phyloP scores from a whole-genome alignment of 2,329 filamentous ascomycete genomes.

The Thermoascus crustaceus region DNA sequence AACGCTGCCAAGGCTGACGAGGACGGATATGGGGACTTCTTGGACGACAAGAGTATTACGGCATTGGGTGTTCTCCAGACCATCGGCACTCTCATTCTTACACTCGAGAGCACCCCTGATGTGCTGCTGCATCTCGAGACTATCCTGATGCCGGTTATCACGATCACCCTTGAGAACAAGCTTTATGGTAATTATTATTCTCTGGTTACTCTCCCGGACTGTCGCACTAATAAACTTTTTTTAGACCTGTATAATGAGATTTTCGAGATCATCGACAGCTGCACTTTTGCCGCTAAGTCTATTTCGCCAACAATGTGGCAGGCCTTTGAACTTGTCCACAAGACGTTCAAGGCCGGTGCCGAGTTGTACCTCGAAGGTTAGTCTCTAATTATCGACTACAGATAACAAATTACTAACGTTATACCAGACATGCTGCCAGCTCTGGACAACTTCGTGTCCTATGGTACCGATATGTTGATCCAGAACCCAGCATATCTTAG shows the following conservation, averaged over 20 bases:
- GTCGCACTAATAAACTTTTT: constrained; percentile 14
- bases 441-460: constrained; percentile 95
- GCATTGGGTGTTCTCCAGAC: constrained; percentile 93
- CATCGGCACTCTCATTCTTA: constrained; percentile 93
- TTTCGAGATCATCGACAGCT: constrained; percentile 98
- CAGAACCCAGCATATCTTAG: constrained; percentile 81
- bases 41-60: constrained; percentile 98
- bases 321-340: constrained; percentile 92
- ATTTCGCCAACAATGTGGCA: constrained; percentile 98
- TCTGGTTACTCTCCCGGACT: background rate
- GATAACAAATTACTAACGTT: constrained; percentile 8
- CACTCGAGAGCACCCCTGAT: constrained; percentile 92
- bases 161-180: constrained; percentile 93
- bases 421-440: constrained; percentile 83
- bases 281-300: constrained; percentile 92
- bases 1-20: constrained; percentile 67
- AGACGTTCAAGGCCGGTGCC: constrained; percentile 92
- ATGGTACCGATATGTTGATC: constrained; percentile 69
- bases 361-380: constrained; percentile 81
- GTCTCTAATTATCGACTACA: constrained; percentile 2
- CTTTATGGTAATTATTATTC: constrained; percentile 59
- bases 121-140: constrained; percentile 90
- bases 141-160: constrained; percentile 94
- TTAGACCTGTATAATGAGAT: constrained; percentile 91
- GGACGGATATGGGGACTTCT: constrained; percentile 76